Base-by-base conservation (phyloP, 257 asterid species). In the Ballota nigra region DNA sequence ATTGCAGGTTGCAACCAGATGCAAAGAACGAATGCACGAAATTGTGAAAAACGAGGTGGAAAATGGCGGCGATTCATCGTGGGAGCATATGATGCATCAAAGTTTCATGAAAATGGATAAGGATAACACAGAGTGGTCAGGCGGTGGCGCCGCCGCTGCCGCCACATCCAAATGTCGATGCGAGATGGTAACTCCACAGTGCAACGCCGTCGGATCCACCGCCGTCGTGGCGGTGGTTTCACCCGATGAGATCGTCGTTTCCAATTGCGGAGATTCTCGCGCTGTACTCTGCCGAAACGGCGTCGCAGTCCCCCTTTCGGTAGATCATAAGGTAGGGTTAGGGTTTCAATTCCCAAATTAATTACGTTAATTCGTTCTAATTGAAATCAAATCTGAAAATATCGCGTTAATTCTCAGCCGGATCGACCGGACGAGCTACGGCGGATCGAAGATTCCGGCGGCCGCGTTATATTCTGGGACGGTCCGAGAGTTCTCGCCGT, bases 221-320 rank as follows among this genome's bases (percentile, higher is more conserved):
- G 96, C 97, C 8, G 94, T 91, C 0, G 97, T 93, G 22, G 82
- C 97, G 7, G 82, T 93, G 0, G 82, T 91, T 18, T 72, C 94
- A 0, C 89, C 96, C 1, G 92, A 85, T 1, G 86, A 87, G 72
- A 89, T 91, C 40, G 22, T 91, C n/a, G 87, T 93, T 1, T 83
- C 98, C 3, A 93, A 93, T 43, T 91, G 98, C 31, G 98, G 98
- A 6, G 97, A 93, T 62, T 93, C 98, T 0, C 91, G 98, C 4
- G 97, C 98, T 28, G 92, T 93, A 1, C 92, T 93, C 1, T 85
- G 96, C 74, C 89, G 98, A 3, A 84, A 81, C 75, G 96, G 98
- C 72, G 83, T 77, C 3, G 92, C 97, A 0, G 63, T 86, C 11
- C 96, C 98, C 1, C 96, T 93, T 10, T 91, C 98, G 0, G 78